Percentiles rank a stretch among this genome's conserved stretches.
Conservation (phyloP, 2,329 filamentous ascomycete species). For the Penicillium sp. region DNA sequence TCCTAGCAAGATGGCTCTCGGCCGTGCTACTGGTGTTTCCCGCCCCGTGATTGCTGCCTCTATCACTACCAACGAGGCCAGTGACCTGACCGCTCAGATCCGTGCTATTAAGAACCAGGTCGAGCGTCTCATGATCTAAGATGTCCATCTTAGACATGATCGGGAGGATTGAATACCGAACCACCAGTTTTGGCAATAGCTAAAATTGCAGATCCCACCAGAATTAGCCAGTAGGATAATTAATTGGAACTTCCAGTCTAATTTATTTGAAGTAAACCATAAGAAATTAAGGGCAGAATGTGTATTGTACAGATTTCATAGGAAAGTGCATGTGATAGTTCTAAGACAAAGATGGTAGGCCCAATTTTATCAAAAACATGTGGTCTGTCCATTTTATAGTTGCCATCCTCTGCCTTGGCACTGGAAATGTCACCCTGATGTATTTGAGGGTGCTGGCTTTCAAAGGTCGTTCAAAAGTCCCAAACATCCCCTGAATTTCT, state of each 20-base stretch:
- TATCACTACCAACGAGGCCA: slow-evolving; percentile 90
- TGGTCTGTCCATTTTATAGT: background rate
- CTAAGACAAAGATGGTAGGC: background rate
- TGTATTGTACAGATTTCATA: background rate
- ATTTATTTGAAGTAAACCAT: background rate
- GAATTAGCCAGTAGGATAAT: background rate
- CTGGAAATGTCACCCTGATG: background rate
- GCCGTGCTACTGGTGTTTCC: slow-evolving; percentile 84
- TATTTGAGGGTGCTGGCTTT: background rate
- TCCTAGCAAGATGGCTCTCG: slow-evolving; percentile 77
- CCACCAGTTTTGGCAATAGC: background rate
- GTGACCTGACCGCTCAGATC: slow-evolving; percentile 85
- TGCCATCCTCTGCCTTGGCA: background rate
- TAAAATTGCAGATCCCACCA: background rate
- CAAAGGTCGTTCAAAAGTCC: background rate
- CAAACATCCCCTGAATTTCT: background rate
- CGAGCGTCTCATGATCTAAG: slow-evolving; percentile 63
- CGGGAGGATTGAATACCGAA: background rate
- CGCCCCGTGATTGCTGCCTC: slow-evolving; percentile 81
- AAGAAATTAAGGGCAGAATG: background rate
- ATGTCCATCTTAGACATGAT: background rate
- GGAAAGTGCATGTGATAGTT: too few species aligned
- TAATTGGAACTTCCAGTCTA: background rate
- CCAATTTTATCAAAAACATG: background rate
- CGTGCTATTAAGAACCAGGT: slow-evolving; percentile 89